Evolutionary conservation across 2,329 filamentous ascomycete species (phyloP).

Genomic region (Calonectria naviculata): DNA sequence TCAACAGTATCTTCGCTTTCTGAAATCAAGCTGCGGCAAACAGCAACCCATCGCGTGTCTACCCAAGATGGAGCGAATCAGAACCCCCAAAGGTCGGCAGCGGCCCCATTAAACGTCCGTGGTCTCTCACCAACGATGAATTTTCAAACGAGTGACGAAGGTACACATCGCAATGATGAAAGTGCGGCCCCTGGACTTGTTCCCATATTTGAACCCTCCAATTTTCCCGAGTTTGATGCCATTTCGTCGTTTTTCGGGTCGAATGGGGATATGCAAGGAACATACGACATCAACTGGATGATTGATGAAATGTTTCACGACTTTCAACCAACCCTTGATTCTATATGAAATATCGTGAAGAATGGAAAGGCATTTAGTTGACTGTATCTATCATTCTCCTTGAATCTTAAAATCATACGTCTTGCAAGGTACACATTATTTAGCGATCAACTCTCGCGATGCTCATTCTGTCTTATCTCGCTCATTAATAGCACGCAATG

Average conservation of each 20-base stretch:
- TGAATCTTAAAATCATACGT: no score
- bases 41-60: neutral
- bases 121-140: neutral
- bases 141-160: neutral
- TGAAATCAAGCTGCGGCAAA: neutral
- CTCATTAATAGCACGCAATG: no score
- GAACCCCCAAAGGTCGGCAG: neutral
- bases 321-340: neutral
- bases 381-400: no score
- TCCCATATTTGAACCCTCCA: neutral
- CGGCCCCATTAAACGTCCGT: neutral
- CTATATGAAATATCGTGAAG: neutral
- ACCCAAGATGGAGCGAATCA: neutral
- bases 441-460: no score
- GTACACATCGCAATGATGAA: neutral
- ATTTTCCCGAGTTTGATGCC: neutral
- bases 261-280: neutral
- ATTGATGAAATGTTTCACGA: neutral
- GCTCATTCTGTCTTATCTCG: no score
- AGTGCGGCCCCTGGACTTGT: neutral
- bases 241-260: neutral
- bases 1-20: neutral
- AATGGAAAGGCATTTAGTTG: no score
- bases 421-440: no score
- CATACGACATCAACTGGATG: neutral